Evolutionary conservation across 441 rosid genomes (phyloP).

Genomic region (Flueggea neowawraea): DNA sequence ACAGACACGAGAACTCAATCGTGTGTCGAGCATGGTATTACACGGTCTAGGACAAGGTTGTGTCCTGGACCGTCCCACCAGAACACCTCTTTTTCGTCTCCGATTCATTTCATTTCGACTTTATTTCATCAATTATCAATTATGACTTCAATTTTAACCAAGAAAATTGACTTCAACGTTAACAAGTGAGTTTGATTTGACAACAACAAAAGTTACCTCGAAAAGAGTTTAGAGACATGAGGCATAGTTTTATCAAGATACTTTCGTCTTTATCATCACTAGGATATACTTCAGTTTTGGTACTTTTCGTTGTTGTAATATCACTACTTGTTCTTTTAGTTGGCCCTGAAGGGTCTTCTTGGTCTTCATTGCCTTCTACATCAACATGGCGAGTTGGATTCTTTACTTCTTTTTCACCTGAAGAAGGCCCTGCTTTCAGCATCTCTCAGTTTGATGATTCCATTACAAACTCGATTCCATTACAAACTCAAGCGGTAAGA

Average conservation of each 20-base stretch:
- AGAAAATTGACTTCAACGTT: no score
- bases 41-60: no score
- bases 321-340: constrained; percentile 6
- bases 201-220: no score
- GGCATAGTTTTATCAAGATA: background rate
- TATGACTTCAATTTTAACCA: no score
- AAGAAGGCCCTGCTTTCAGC: background rate
- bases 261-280: background rate
- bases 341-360: constrained; percentile 12
- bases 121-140: no score
- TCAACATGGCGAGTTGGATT: constrained; percentile 11
- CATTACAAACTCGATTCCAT: background rate
- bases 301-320: constrained; percentile 13
- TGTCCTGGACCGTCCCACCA: no score
- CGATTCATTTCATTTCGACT: no score
- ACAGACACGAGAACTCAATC: no score
- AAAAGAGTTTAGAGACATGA: constrained; percentile 5
- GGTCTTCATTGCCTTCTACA: constrained; percentile 16
- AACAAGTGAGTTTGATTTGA: no score
- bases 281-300: constrained; percentile 14
- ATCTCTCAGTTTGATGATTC: background rate
- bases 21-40: no score
- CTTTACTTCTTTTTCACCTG: constrained; percentile 6
- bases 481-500: constrained; percentile 9
- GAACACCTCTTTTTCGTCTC: no score